Percentiles rank a stretch among this genome's conserved stretches.
Conservation (phyloP, 306 rosid species). For the Castanea mollissima region DNA sequence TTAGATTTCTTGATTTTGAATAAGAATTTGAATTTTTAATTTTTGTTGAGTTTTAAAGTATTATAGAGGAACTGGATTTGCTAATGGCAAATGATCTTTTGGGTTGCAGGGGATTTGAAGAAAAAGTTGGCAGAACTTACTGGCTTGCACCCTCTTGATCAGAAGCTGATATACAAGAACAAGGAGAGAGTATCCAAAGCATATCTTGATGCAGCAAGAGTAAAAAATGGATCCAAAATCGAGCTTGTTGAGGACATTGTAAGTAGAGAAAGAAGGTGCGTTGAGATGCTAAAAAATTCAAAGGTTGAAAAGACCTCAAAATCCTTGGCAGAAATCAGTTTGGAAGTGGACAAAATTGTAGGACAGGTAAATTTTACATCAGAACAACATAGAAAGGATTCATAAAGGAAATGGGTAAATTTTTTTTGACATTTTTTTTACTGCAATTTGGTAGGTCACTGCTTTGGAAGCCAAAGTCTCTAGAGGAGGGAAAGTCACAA, state of each 20-base stretch:
- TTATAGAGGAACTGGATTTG: background rate
- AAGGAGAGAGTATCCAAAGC: conserved; percentile 78
- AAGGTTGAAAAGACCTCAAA: conserved; percentile 56
- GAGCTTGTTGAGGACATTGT: conserved; percentile 52
- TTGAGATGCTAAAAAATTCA: conserved; percentile 45
- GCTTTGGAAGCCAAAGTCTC: conserved; percentile 45
- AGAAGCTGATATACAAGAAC: conserved; percentile 70
- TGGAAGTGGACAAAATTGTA: conserved; percentile 53
- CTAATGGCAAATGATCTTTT: background rate
- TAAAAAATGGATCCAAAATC: conserved; percentile 69
- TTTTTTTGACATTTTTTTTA: background rate
- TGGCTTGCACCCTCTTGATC: conserved; percentile 63
- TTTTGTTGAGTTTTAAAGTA: background rate
- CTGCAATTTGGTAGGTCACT: conserved; percentile 50
- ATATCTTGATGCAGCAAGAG: conserved; percentile 64
- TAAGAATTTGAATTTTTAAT: background rate
- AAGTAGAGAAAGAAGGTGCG: conserved; percentile 51
- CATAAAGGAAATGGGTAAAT: background rate
- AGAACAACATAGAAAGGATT: background rate
- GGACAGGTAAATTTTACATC: conserved; percentile 45
- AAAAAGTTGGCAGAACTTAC: conserved; percentile 60
- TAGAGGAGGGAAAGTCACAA: conserved; percentile 32
- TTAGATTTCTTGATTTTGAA: background rate
- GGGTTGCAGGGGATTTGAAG: conserved; percentile 82
- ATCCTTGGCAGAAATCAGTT: conserved; percentile 44